Base-by-base conservation (phyloP, 106 monocot species). In the Phalaenopsis aphrodite region DNA sequence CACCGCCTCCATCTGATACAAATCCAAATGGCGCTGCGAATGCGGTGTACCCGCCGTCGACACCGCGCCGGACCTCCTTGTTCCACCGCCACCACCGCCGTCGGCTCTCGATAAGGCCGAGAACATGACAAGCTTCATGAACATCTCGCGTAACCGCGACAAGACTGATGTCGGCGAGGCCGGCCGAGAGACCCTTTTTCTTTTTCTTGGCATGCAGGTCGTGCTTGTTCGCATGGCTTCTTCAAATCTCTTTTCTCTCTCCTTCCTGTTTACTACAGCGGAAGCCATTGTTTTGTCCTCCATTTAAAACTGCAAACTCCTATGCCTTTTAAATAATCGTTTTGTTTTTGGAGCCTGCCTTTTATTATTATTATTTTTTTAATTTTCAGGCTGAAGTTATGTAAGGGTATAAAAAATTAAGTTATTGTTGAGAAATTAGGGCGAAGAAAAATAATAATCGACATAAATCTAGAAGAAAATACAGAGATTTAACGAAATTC, bases 1-100 rank as follows among this genome's bases (percentile, higher is more conserved):
- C 21, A 94, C 89, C 24, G 91, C 94, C 86, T 94, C 86, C 41
- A 89, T 91, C 41, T 85, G 82, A 80, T 88, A 82, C 47, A 88
- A 85, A 78, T 94, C 94, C 43, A 73, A 55, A 39, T 78, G 75
- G 66, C 47, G 24, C 5, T 10, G 6, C 4, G 21, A 75, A 56
- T 56, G 24, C 2, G n/a, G 6, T 8, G 16, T 3, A 1, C 18
- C 0, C 14, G 1, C 57, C 23, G 19, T 9, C 61, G 15, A 72
- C 11, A 72, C 14, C 41, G 3, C 16, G 56, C 3, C 21, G 4
- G 43, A 57, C 17, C 5, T 47, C 58, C 18, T 9, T 11, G 68
- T 1, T 0, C 10, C 8, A 8, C 75, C 2, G 0, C n/a, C 1
- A 2, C 52, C 12, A 52, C 52, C 14, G 52, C 52, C 52, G 52